Percentiles rank a stretch among this genome's conserved stretches.
Evolutionary conservation across 2,329 filamentous ascomycete species (phyloP).

Genomic region (Sclerotinia glacialis): DNA sequence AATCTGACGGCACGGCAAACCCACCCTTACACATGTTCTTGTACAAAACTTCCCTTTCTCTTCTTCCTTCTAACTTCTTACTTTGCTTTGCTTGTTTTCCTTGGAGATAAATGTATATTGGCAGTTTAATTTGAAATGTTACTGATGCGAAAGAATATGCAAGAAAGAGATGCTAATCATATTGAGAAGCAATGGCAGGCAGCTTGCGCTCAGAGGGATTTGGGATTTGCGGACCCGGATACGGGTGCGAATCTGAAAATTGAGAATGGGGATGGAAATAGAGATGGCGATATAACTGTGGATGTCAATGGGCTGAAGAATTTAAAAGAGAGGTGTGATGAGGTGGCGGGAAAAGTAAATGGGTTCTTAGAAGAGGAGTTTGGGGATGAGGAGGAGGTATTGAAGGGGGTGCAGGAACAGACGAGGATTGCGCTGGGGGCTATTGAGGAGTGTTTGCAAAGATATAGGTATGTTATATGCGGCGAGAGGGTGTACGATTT

Average conservation of each 20-base stretch:
- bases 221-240: constrained; percentile 3
- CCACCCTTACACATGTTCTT: neutral
- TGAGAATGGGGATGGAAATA: neutral
- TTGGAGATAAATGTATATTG: neutral
- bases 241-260: neutral
- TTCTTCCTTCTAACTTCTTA: neutral
- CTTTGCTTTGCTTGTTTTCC: constrained; percentile 9
- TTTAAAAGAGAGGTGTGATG: constrained; percentile 28
- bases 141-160: neutral
- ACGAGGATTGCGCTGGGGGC: constrained; percentile 69
- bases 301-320: neutral
- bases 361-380: constrained; percentile 35
- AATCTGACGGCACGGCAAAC: neutral
- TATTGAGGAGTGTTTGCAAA: constrained; percentile 69
- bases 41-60: neutral
- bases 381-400: constrained; percentile 27
- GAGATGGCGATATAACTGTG: fast-evolving
- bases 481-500: neutral
- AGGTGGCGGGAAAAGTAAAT: constrained; percentile 33
- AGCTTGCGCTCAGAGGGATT: neutral
- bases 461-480: constrained; percentile 59
- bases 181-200: constrained; percentile 17
- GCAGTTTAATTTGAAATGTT: neutral
- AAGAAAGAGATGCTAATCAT: constrained; percentile 3
- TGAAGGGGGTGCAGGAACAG: constrained; percentile 61